Base-by-base conservation (phyloP, 2,329 filamentous ascomycete species). In the Fusarium acutatum region DNA sequence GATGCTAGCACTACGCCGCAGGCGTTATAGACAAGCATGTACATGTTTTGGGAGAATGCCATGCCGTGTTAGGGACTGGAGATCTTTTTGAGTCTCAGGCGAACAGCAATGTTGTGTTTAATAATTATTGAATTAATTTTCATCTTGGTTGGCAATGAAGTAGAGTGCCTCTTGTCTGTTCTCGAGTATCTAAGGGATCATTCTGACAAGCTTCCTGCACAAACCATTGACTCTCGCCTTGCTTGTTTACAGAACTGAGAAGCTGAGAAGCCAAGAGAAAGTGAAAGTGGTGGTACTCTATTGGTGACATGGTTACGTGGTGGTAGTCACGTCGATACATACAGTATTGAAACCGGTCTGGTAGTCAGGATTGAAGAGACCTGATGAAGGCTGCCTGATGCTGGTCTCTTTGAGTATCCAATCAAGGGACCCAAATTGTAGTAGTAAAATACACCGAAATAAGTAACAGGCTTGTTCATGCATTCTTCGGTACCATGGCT, bases 1-100 rank as follows among this genome's bases (percentile, higher is more conserved):
- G 50, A 66, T 70, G 64, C 57, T 67, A 72, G 62, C 69, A 63
- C 69, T 77, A 67, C 71, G 72, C 69, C 69, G 65, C 69, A 77
- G 69, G 52, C 67, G 67, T 71, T 64, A 50, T 30, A 64, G 59
- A 57, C 54, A 61, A 60, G 52, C 41, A 71, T 60, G 65, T 37
- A 64, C 49, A 50, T 37, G 60, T 50, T 44, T 62, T 57, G 56
- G 41, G 56, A 58, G 64, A 67, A 57, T 71, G 64, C 46, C 50
- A 73, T 58, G 67, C 60, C 54, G 60, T 41, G 62, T 74, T 59
- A 52, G 66, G 43, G 58, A 60, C 68, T 75, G 71, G 72, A 66
- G 70, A 73, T 75, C 74, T 41, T 65, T 54, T 35, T 20, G 26
- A 53, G 30, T 58, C 56, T 49, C 41, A 18, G 41, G 28, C 30